Conservation (phyloP, 108 stramenopile species). For the Licmophora abbreviata region DNA sequence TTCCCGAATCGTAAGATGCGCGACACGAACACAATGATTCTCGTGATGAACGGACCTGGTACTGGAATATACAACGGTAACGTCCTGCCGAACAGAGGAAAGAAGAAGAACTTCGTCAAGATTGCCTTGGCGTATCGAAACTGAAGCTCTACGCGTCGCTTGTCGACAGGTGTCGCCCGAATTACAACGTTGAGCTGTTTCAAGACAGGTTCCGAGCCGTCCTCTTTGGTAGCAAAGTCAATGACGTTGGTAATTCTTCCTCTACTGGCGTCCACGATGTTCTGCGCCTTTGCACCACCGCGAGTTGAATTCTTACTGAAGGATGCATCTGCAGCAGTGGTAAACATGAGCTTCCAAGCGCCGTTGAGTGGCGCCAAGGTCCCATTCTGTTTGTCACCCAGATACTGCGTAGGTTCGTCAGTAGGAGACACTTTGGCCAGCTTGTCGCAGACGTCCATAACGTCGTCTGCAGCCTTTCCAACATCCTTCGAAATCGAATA, state of each 20-base stretch:
- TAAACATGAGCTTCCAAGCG: conserved; percentile 47
- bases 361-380: conserved; percentile 30
- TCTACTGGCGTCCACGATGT: conserved; percentile 21
- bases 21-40: conserved; percentile 7
- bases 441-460: conserved; percentile 18
- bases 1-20: conserved; percentile 6
- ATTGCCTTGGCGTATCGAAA: conserved; percentile 43
- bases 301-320: conserved; percentile 26
- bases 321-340: conserved; percentile 54
- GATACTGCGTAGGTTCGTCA: conserved; percentile 10
- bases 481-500: conserved; percentile 38
- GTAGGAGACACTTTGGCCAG: conserved; percentile 19
- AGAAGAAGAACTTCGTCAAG: conserved; percentile 23
- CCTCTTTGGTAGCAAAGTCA: conserved; percentile 15
- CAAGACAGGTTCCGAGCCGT: conserved; percentile 8
- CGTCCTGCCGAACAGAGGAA: conserved; percentile 6
- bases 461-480: conserved; percentile 37
- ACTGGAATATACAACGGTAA: conserved; percentile 27
- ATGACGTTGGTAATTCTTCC: conserved; percentile 31
- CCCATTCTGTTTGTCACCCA: conserved; percentile 19
- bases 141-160: conserved; percentile 29
- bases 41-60: conserved; percentile 21
- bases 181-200: conserved; percentile 23
- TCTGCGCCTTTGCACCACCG: conserved; percentile 34
- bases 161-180: conserved; percentile 13